phyloP scores from a whole-genome alignment of 192 early-diverging fungal species.

The Podila verticillata region DNA sequence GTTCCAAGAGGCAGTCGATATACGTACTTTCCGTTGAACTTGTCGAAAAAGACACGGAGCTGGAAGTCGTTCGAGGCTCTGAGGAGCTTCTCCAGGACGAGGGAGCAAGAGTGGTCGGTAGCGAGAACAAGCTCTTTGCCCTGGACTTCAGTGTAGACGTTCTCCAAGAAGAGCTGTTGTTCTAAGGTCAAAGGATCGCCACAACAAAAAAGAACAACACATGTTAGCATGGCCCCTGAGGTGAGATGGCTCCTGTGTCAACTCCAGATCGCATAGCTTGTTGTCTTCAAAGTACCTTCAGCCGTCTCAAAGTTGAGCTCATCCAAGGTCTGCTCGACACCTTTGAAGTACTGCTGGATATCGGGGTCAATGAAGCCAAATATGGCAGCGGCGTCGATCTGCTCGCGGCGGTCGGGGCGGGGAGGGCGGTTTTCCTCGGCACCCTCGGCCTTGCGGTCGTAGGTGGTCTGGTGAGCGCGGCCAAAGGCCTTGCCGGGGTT shows the following conservation, averaged over 20 bases:
- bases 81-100: constrained; percentile 84
- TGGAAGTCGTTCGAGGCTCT: constrained; percentile 76
- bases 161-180: constrained; percentile 76
- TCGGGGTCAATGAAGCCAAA: constrained; percentile 64
- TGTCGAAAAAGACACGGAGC: constrained; percentile 74
- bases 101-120: constrained; percentile 78
- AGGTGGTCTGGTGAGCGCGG: constrained; percentile 43
- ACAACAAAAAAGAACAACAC: neutral
- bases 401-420: constrained; percentile 34
- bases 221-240: too few relatives aligned
- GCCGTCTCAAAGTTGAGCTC: constrained; percentile 65
- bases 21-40: constrained; percentile 64
- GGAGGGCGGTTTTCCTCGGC: constrained; percentile 10
- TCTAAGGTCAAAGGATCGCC: constrained; percentile 32
- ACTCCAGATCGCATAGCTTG: too few relatives aligned
- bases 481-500: constrained; percentile 39
- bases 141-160: constrained; percentile 80
- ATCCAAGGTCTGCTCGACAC: constrained; percentile 68
- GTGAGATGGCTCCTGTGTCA: too few relatives aligned
- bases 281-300: constrained; percentile 53
- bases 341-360: constrained; percentile 67
- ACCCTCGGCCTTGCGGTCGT: constrained; percentile 32
- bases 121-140: constrained; percentile 79
- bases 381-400: constrained; percentile 48
- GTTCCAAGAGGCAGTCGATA: neutral